phyloP scores from a whole-genome alignment of 257 asterid genomes.

The Leptodermis oblonga region DNA sequence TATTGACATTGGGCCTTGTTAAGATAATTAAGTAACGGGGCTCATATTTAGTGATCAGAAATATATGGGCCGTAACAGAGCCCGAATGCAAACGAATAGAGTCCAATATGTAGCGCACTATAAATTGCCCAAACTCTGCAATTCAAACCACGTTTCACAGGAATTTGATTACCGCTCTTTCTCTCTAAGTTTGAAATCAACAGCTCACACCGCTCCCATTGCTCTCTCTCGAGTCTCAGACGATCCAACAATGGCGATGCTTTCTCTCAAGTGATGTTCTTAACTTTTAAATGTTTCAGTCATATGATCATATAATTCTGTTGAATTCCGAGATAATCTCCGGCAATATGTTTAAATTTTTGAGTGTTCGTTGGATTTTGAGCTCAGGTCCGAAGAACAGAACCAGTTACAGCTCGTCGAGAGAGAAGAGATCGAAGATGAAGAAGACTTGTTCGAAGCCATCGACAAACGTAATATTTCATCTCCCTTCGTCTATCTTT shows the following conservation, averaged over 20 bases:
- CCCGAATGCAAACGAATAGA: slow-evolving; percentile 21
- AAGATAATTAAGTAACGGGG: neutral
- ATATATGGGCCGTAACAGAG: slow-evolving; percentile 11
- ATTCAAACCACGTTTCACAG: slow-evolving; percentile 30
- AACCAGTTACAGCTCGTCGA: slow-evolving; percentile 86
- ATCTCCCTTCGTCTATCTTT: neutral
- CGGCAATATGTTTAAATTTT: neutral
- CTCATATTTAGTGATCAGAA: neutral
- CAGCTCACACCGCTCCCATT: neutral
- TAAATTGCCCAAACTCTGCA: slow-evolving; percentile 14
- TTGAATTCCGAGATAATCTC: no score
- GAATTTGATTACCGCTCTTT: slow-evolving; percentile 11
- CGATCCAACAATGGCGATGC: slow-evolving; percentile 36
- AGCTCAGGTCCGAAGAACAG: slow-evolving; percentile 80
- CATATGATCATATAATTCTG: neutral
- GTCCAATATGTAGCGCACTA: slow-evolving; percentile 27
- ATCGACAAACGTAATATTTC: slow-evolving; percentile 67
- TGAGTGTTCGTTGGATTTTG: slow-evolving; percentile 15
- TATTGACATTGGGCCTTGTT: neutral
- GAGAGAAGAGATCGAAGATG: slow-evolving; percentile 85
- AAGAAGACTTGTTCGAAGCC: slow-evolving; percentile 93
- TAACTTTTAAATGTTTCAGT: neutral
- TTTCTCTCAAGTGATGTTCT: slow-evolving; percentile 59
- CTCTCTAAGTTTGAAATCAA: slow-evolving; percentile 12
- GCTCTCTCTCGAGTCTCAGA: neutral